A percentile compares a stretch with the other conserved stretches of the same genome.
phyloP scores from a whole-genome alignment of 345 rosid genomes.

The Schrenkiella parvula region DNA sequence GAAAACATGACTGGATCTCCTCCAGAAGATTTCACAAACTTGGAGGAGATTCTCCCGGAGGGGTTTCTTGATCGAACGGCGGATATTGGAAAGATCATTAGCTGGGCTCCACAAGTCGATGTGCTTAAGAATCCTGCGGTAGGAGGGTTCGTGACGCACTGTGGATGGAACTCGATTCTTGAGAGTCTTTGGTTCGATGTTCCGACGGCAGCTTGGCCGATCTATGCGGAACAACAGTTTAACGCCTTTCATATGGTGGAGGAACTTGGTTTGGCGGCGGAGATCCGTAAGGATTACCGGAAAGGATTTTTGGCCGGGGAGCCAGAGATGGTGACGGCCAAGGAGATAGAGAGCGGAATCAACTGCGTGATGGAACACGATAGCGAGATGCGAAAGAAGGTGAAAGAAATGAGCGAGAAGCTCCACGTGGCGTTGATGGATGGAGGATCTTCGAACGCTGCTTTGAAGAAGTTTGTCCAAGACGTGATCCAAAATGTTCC shows the following conservation, averaged over 20 bases:
- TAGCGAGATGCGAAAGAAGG: conserved; percentile 27
- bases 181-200: conserved; percentile 63
- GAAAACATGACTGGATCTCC: neutral
- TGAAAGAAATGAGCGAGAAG: conserved; percentile 29
- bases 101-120: conserved; percentile 55
- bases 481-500: conserved; percentile 26
- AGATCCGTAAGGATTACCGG: conserved; percentile 37
- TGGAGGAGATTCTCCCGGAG: conserved; percentile 32
- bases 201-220: conserved; percentile 53
- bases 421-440: conserved; percentile 33
- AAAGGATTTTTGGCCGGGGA: neutral
- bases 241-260: conserved; percentile 47
- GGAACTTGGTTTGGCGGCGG: conserved; percentile 45
- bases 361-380: conserved; percentile 35
- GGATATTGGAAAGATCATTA: conserved; percentile 33
- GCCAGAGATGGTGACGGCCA: conserved; percentile 23
- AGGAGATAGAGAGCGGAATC: conserved; percentile 42
- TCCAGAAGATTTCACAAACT: conserved; percentile 26
- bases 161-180: conserved; percentile 65
- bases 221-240: conserved; percentile 44
- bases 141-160: conserved; percentile 57
- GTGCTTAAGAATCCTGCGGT: conserved; percentile 37
- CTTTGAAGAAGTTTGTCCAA: conserved; percentile 26
- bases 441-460: conserved; percentile 38
- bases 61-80: conserved; percentile 45